Percentiles rank a stretch among this genome's conserved stretches.
phyloP scores from a whole-genome alignment of 2,329 filamentous ascomycete genomes.

The Diaporthe caulivora region DNA sequence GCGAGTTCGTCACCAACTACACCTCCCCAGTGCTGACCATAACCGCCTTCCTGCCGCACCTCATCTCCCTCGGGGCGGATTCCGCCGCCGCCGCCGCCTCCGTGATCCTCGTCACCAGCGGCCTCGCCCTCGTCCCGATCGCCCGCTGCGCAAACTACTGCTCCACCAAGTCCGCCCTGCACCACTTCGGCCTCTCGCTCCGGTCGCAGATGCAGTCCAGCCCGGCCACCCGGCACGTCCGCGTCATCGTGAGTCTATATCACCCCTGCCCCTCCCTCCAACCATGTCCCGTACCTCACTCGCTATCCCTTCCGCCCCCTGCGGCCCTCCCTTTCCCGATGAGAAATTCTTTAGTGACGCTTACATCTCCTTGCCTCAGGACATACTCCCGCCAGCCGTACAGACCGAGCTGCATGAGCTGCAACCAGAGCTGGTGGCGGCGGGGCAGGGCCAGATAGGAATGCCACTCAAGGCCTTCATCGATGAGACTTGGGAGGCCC shows the following conservation, averaged over 20 bases:
- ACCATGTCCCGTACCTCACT: too few species aligned
- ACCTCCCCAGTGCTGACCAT: slow-evolving; percentile 58
- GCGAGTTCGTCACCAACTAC: slow-evolving; percentile 63
- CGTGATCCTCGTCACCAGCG: slow-evolving; percentile 54
- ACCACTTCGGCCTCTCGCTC: slow-evolving; percentile 55
- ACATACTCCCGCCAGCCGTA: slow-evolving; percentile 61
- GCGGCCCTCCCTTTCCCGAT: not conserved
- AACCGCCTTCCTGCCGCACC: slow-evolving; percentile 59
- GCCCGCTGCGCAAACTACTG: slow-evolving; percentile 63
- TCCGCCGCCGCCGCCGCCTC: slow-evolving; percentile 38
- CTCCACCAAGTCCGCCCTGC: slow-evolving; percentile 65
- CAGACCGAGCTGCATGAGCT: slow-evolving; percentile 63
- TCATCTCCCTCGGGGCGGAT: slow-evolving; percentile 48
- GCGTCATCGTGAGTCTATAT: slow-evolving; percentile 52
- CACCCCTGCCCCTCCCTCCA: not conserved
- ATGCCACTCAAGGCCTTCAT: slow-evolving; percentile 48
- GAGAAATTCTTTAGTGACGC: not conserved
- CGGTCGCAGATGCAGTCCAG: slow-evolving; percentile 43
- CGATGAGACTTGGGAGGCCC: slow-evolving; percentile 58
- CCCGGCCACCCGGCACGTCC: slow-evolving; percentile 49
- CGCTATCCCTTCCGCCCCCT: not conserved
- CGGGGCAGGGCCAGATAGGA: slow-evolving; percentile 47
- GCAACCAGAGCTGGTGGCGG: slow-evolving; percentile 51
- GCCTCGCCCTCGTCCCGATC: slow-evolving; percentile 61
- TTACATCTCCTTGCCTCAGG: not conserved